Base-by-base conservation (phyloP, 2,329 filamentous ascomycete genomes). In the Penicillium fuscoglaucum region DNA sequence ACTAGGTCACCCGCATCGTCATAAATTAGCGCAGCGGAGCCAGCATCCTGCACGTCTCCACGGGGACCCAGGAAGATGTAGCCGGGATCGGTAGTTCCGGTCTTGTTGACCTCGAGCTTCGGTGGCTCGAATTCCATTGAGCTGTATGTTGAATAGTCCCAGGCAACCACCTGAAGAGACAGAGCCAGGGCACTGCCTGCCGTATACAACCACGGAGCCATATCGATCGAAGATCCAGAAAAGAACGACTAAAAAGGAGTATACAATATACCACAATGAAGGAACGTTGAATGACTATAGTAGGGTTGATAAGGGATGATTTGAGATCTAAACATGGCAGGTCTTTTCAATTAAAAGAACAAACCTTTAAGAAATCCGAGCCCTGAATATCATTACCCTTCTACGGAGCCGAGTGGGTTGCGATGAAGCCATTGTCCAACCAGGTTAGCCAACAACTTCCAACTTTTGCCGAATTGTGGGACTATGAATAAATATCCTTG, bases 341-440 rank as follows among this genome's bases (percentile, higher is more conserved):
- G 26, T 26, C n/a, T 9, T 47, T 61, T 57, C 28, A 58, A 59
- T 3, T 50, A 10, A 5, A 44, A 26, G 19, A 19, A 10, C 26
- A 50, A 49, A 33, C 29, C 24, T 28, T 21, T 4, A 21, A 48
- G 37, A 44, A 39, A 7, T 43, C 7, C 6, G 24, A 31, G 24
- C 50, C 60, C 12, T 61, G 58, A 59, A 61, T 55, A 66, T 66
- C 62, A 60, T 59, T 65, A 21, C 43, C 17, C 13, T 8, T 40
- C 26, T 15, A 46, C 6, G 8, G 43, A 28, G 29, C 15, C 45
- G 10, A 46, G 57, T 55, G 53, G 53, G 46, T 19, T 35, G 17
- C 19, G 13, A 48, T 44, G 39, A 35, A 45, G 28, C 21, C 24
- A 56, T 35, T 17, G 26, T 21, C 60, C 60, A 63, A 58, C 55